Percentiles rank a stretch among this genome's conserved stretches.
These are phyloP conservation scores for Periconia digitata DNA, from an alignment of 2,329 filamentous ascomycete species.

Conservation along the genomic window DNA sequence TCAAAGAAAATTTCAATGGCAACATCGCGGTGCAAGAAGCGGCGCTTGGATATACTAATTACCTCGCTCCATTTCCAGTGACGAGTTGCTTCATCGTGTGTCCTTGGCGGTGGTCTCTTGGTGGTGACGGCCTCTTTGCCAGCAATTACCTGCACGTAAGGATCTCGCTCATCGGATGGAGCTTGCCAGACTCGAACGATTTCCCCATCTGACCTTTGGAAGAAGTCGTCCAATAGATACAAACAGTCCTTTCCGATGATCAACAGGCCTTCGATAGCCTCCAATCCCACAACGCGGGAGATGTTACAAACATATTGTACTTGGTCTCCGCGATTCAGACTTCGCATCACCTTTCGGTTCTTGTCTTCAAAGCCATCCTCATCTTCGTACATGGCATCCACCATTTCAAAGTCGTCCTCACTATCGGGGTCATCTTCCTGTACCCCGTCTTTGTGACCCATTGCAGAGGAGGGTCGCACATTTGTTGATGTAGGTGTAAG, in stretches of 20 bases:
- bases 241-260: constrained; percentile 90
- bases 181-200: constrained; percentile 97
- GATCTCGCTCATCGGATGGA: constrained; percentile 86
- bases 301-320: constrained; percentile 95
- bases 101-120: constrained; percentile 33
- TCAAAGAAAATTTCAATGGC: constrained; percentile 98
- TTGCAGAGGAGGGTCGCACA: constrained; percentile 21
- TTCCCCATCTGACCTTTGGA: constrained; percentile 91
- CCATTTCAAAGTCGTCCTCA: constrained; percentile 94
- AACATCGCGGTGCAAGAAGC: constrained; percentile 93
- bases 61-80: constrained; percentile 95
- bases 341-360: constrained; percentile 96
- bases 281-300: constrained; percentile 88
- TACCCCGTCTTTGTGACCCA: constrained; percentile 32
- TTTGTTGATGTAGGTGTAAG: constrained; percentile 29
- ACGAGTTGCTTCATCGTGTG: constrained; percentile 69
- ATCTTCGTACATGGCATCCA: constrained; percentile 87
- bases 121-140: constrained; percentile 67
- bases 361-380: constrained; percentile 93
- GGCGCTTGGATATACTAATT: constrained; percentile 91
- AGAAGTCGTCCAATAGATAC: constrained; percentile 95
- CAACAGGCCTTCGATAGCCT: constrained; percentile 89
- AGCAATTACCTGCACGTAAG: constrained; percentile 91
- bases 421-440: constrained; percentile 50
- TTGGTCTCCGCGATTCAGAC: constrained; percentile 83